Base-by-base conservation (phyloP, 139 green algal genomes). In the Pseudopediastrum boryanum region DNA sequence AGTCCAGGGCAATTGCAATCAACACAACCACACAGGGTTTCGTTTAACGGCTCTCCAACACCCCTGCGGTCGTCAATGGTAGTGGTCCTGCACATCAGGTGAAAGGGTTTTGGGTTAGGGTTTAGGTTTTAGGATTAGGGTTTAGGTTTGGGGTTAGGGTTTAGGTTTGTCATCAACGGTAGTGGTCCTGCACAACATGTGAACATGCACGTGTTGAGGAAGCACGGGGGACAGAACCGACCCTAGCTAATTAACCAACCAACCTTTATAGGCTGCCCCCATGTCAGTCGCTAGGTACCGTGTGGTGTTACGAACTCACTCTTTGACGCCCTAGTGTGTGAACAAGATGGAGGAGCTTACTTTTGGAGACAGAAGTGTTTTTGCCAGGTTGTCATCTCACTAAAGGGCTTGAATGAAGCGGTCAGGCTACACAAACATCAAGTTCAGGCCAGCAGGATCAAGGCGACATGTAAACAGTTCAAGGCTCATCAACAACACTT, bases 31-130 rank as follows among this genome's bases (percentile, higher is more conserved):
- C 90, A 94, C 51, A 85, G 68, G 0, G 89, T 96, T 82, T 96
- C 92, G 62, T 93, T 92, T 1, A 96, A 64, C 10, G 85, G 67
- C 83, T 96, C 92, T 1, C 21, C 85, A 12, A 96, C 92, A 23
- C 92, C 92, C 0, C 92, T 61, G 7, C 10, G 56, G 75, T 96
- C 92, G 41, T 94, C 91, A 63, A 73, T 56, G 21, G 71, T 31
- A 35, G 44, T 81, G 36, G 54, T 4, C 67, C 75, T 82, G 75
- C n/a, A 46, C 3, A 13, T 33, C 6, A 19, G 35, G 61, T 35
- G 29, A 12, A 6, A 35, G 42, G 35, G 62, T 3, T 12, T 50
- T 10, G 16, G 62, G 8, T 38, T 35, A 46, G 8, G 62, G 70
- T 51, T 56, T 10, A 50, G 54, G 7, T 35, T 61, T n/a, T 25